Conservation (phyloP, 768 basidiomycete species). For the Fibroporia radiculosa region DNA sequence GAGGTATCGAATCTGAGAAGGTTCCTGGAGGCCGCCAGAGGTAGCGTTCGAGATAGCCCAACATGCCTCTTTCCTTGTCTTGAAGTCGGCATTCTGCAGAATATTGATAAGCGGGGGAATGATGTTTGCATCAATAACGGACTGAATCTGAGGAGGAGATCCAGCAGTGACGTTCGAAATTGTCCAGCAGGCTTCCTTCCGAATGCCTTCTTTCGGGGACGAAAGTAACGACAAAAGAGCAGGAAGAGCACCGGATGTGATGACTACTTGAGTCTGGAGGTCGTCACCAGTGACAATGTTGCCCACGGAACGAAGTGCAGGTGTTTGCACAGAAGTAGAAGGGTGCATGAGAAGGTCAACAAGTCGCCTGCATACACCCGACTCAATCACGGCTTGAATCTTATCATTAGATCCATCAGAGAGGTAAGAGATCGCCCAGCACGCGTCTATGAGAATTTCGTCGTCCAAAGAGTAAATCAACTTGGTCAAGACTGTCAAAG, state of each 20-base stretch:
- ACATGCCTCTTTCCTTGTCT: conserved; percentile 98
- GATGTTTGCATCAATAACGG: conserved; percentile 96
- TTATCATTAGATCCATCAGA: conserved; percentile 99
- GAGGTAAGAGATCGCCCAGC: conserved; percentile 99
- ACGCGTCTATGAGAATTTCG: conserved; percentile 98
- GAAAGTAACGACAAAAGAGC: conserved; percentile 89
- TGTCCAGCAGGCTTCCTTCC: conserved; percentile 99
- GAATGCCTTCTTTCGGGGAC: conserved; percentile 96
- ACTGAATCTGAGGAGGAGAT: conserved; percentile 92
- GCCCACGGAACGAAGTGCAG: conserved; percentile 95
- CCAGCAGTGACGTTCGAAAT: conserved; percentile 99
- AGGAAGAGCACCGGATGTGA: conserved; percentile 94
- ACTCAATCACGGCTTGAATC: conserved; percentile 99
- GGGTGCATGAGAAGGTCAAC: conserved; percentile 96
- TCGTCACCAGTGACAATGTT: conserved; percentile 99
- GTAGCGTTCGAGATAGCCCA: conserved; percentile 99
- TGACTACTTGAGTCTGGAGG: conserved; percentile 97
- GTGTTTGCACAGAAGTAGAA: conserved; percentile 95
- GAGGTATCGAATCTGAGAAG: conserved; percentile 94
- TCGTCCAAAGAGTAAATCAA: conserved; percentile 98
- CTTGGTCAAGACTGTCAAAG: conserved; percentile 93
- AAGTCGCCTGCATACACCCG: conserved; percentile 93
- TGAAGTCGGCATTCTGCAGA: conserved; percentile 95
- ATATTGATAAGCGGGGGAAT: conserved; percentile 98
- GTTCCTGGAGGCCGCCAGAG: conserved; percentile 94